Evolutionary conservation across 106 monocot species (phyloP), one percentile per base, ranked within the genome.

Genomic region (Platanthera zijinensis): DNA sequence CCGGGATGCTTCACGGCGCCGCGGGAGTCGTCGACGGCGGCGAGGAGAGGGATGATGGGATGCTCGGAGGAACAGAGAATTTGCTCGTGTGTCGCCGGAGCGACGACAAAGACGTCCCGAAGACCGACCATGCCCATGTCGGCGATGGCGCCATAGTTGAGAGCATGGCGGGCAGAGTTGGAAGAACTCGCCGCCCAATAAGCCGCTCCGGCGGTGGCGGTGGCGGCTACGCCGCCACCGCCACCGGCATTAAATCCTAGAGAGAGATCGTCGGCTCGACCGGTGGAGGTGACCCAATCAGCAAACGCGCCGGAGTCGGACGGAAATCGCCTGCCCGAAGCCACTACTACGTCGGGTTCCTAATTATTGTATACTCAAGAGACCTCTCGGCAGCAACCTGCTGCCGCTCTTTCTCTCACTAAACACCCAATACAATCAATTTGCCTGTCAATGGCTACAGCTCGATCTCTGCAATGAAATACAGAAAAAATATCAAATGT

Each of bases 271-370:
- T 69, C 51, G 8, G 39, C 49, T 28, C 71, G 61, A 8, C 57
- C 73, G 77, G 77, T 30, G 70, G 89, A 72, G 22, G 89, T 71
- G 48, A 84, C 86, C 89, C 89, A 89, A 75, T 89, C 89, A 4
- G 86, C 86, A 71, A 89, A 86, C 1, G 89, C 89, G 54, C 89
- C 89, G 51, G 79, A 80, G 75, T 89, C 89, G 11, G 86, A 86
- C 39, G 84, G 86, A 52, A 86, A 84, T 45, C 89, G 75, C 82
- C 82, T 79, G 72, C 82, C 84, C 63, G 89, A 80, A 86, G 89
- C 86, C 86, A 86, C 89, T 52, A 73, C 80, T 52, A 73, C 80
- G 71, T n/a, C 83, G 13, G 49, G 17, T n/a, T 25, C 25, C 25
- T 25, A 25, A 25, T 25, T 78, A 15, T n/a, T n/a, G n/a, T 21